These are phyloP conservation scores for Phallus indusiatus DNA, from an alignment of 768 basidiomycete genomes.

Conservation along the genomic window DNA sequence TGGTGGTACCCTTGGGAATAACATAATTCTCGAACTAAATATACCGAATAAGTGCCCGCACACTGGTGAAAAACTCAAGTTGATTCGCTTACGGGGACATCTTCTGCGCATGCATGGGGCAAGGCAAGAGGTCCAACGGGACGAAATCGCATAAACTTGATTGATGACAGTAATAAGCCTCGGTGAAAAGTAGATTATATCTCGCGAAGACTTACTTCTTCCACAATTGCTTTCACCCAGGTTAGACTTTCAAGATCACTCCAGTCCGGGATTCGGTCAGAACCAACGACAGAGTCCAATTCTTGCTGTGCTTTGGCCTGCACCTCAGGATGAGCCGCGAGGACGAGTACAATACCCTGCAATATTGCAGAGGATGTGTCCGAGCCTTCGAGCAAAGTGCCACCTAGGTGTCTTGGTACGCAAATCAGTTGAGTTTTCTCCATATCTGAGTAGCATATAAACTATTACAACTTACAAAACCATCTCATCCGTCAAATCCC, in stretches of 20 bases:
- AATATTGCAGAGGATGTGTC: not conserved
- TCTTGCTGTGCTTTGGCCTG: not conserved
- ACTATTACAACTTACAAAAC: not conserved
- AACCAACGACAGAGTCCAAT: not conserved
- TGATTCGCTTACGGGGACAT: slow-evolving; percentile 7
- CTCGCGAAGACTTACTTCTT: not conserved
- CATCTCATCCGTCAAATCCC: slow-evolving; percentile 1
- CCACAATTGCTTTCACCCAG: not conserved
- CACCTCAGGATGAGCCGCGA: not conserved
- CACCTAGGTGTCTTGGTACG: slow-evolving; percentile 8
- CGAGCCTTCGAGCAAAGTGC: not conserved
- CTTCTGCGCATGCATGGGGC: slow-evolving; percentile 11
- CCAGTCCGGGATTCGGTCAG: not conserved
- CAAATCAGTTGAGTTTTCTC: not conserved
- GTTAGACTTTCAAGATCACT: not conserved
- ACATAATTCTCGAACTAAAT: slow-evolving; percentile 12
- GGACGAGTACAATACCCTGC: not conserved
- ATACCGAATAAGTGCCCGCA: too few relatives aligned
- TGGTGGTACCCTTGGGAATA: slow-evolving; percentile 17
- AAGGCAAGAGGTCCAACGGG: slow-evolving; percentile 12
- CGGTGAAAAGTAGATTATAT: not conserved
- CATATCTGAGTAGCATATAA: not conserved
- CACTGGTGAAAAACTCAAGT: not conserved
- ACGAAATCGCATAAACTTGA: not conserved
- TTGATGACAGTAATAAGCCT: too few relatives aligned